Conservation (phyloP, 495 filamentous ascomycete genomes). For the Elasticomyces elasticus region DNA sequence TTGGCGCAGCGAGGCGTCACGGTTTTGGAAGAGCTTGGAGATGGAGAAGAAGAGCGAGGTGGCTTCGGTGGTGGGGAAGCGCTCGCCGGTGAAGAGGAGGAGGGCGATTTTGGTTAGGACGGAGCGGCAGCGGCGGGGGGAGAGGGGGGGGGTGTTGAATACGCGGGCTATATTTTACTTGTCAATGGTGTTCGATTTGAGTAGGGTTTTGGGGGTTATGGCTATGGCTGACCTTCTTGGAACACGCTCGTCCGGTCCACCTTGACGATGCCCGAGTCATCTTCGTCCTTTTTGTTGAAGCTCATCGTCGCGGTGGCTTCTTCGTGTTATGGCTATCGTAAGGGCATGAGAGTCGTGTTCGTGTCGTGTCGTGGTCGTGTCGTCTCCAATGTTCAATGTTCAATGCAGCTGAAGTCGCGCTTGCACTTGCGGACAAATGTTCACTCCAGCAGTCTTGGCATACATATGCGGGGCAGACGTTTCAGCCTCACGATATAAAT, state of each 20-base stretch:
- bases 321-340: not conserved
- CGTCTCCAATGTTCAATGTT: not conserved
- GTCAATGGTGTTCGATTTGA: not conserved
- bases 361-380: not conserved
- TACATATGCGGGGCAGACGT: no score
- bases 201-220: not conserved
- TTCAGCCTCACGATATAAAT: not conserved
- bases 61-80: conserved; percentile 92
- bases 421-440: not conserved
- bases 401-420: not conserved
- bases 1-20: conserved; percentile 93
- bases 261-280: conserved; percentile 85
- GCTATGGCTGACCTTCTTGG: conserved; percentile 68
- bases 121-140: conserved; percentile 87
- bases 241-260: conserved; percentile 97
- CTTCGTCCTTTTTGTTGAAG: conserved; percentile 98
- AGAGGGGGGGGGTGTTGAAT: conserved; percentile 71
- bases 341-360: no score
- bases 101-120: conserved; percentile 96
- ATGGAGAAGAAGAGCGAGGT: conserved; percentile 99
- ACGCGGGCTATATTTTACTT: conserved; percentile 59
- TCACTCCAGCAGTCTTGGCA: not conserved
- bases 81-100: conserved; percentile 92
- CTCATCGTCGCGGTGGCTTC: conserved; percentile 51
- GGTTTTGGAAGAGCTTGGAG: conserved; percentile 99